Percentiles rank a stretch among this genome's conserved stretches.
Evolutionary conservation across 2,329 filamentous ascomycete genomes (phyloP).

Genomic region (Penicillium vulpinum): DNA sequence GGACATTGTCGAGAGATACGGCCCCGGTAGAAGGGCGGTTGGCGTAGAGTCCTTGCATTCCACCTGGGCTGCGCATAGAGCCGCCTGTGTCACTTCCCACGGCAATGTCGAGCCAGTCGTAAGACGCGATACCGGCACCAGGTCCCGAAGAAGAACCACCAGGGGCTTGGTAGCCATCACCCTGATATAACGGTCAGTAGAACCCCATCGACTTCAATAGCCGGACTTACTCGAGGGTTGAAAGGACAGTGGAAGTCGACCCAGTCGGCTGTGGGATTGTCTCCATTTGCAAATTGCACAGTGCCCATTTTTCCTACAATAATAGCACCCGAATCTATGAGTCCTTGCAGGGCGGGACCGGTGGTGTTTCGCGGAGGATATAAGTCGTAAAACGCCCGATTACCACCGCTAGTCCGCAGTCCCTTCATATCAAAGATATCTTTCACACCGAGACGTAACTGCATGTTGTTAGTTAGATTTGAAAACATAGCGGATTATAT

Average conservation of each 20-base stretch:
- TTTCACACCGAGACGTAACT: slow-evolving; percentile 58
- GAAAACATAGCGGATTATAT: rapidly evolving
- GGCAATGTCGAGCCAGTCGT: slow-evolving; percentile 35
- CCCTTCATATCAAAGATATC: slow-evolving; percentile 63
- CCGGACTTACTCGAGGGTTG: slow-evolving; percentile 32
- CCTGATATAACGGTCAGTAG: slow-evolving; percentile 4
- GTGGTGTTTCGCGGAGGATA: slow-evolving; percentile 51
- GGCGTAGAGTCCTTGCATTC: slow-evolving; percentile 30
- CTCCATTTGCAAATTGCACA: slow-evolving; percentile 37
- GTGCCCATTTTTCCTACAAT: slow-evolving; percentile 40
- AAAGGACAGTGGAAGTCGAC: slow-evolving; percentile 41
- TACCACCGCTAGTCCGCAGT: slow-evolving; percentile 58
- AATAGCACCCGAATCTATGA: slow-evolving; percentile 61
- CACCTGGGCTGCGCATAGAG: slow-evolving; percentile 29
- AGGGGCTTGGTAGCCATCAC: slow-evolving; percentile 35
- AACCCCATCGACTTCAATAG: no score
- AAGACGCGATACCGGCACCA: slow-evolving; percentile 30
- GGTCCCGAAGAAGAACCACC: slow-evolving; percentile 23
- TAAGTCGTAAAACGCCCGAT: slow-evolving; percentile 58
- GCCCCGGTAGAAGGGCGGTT: slow-evolving; percentile 28
- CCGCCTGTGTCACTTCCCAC: slow-evolving; percentile 30
- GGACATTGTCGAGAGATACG: slow-evolving; percentile 20
- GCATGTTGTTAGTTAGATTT: not conserved
- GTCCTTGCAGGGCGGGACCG: slow-evolving; percentile 52
- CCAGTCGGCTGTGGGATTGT: slow-evolving; percentile 32